Conservation (phyloP, 495 filamentous ascomycete species). For the Penicillium chermesinum region DNA sequence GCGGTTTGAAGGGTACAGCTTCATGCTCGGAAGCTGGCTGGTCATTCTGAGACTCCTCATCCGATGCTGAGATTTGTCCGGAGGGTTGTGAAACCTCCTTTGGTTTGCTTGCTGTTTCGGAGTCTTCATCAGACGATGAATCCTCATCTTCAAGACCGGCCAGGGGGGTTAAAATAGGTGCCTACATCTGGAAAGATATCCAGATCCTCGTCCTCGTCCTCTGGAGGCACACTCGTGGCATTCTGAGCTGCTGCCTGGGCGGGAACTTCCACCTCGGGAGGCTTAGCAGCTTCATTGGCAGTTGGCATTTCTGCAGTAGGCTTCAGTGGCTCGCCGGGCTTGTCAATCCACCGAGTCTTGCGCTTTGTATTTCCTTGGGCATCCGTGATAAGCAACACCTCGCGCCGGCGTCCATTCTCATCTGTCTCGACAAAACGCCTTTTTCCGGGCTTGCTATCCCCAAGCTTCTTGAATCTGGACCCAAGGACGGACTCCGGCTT, state of each 20-base stretch:
- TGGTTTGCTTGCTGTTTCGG: slow-evolving; percentile 14
- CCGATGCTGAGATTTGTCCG: slow-evolving; percentile 24
- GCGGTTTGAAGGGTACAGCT: slow-evolving; percentile 23
- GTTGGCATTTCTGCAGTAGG: slow-evolving; percentile 45
- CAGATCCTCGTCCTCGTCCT: slow-evolving; percentile 51
- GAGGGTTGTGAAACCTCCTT: slow-evolving; percentile 3
- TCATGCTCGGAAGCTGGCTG: slow-evolving; percentile 2
- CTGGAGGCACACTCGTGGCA: slow-evolving; percentile 23
- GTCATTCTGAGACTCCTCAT: slow-evolving; percentile 3
- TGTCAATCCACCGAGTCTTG: slow-evolving; percentile 58
- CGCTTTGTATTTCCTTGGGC: slow-evolving; percentile 83
- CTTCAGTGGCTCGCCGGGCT: slow-evolving; percentile 37
- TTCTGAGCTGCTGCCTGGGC: slow-evolving; percentile 35
- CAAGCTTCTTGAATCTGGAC: slow-evolving; percentile 77
- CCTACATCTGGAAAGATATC: slow-evolving; percentile 88
- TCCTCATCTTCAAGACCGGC: slow-evolving; percentile 58
- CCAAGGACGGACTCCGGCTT: slow-evolving; percentile 55
- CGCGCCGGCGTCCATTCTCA: slow-evolving; percentile 58
- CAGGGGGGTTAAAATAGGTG: slow-evolving; percentile 82
- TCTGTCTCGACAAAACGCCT: slow-evolving; percentile 72
- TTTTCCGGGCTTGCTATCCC: slow-evolving; percentile 50
- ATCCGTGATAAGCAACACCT: slow-evolving; percentile 81
- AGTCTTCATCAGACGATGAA: slow-evolving; percentile 46
- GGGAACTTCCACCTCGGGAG: slow-evolving; percentile 76
- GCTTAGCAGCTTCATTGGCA: slow-evolving; percentile 59